phyloP scores from a whole-genome alignment of 192 early-diverging fungal genomes.

The Coemansia sp. region DNA sequence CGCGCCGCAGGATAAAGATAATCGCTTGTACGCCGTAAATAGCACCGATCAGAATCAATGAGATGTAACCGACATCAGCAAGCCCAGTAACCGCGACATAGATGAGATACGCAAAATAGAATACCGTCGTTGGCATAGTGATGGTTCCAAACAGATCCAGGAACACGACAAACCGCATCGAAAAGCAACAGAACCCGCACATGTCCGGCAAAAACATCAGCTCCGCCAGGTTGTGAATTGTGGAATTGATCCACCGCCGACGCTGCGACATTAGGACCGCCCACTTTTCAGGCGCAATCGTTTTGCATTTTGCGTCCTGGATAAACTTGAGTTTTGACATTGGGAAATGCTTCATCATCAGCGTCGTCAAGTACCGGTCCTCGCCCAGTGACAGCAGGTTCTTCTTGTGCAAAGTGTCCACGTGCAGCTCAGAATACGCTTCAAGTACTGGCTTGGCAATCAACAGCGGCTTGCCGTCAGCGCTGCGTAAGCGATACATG shows the following conservation, averaged over 20 bases:
- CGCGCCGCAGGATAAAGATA: not conserved
- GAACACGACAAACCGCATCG: conserved; percentile 95
- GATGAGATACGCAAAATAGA: conserved; percentile 77
- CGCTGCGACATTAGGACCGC: conserved; percentile 88
- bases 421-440: conserved; percentile 88
- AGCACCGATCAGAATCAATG: not conserved
- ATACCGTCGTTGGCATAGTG: conserved; percentile 74
- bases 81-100: conserved; percentile 62
- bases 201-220: conserved; percentile 82
- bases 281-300: conserved; percentile 91
- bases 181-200: conserved; percentile 56
- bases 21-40: not conserved
- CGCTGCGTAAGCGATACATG: conserved; percentile 78
- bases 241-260: conserved; percentile 94
- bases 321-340: conserved; percentile 91
- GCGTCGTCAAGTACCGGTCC: conserved; percentile 75
- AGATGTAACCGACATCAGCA: conserved; percentile 33
- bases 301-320: conserved; percentile 84
- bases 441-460: conserved; percentile 76
- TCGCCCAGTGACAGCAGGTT: not conserved
- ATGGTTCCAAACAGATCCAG: conserved; percentile 85
- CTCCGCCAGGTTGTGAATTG: conserved; percentile 93
- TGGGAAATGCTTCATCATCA: conserved; percentile 98
- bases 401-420: conserved; percentile 86
- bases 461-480: conserved; percentile 69